Evolutionary conservation across 1,284 basidiomycete species (phyloP), one percentile per base, ranked within the genome.

Genomic region (Athelia sp.): DNA sequence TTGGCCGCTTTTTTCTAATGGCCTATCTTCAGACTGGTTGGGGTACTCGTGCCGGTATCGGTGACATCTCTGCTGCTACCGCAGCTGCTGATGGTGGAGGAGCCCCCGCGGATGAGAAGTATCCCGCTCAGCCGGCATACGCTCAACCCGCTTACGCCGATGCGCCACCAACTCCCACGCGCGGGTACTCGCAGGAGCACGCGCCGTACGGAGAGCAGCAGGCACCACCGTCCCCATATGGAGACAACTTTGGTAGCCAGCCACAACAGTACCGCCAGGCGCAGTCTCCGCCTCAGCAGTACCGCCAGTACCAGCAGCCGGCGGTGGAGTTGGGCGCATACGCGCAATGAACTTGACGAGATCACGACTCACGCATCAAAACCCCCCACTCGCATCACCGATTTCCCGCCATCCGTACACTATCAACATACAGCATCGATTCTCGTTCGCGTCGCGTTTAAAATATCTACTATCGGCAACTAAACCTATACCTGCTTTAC

Each of bases 11-110:
- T 44, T 13, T 49, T 18, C 49, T 22, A 43, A 46, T 29, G 13
- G 26, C 26, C 34, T 46, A 40, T 22, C 19, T 48, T 24, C 53
- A 87, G 82, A 93, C 90, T 62, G 90, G 85, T 52, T 95, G 92
- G 92, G 92, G 91, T 48, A 95, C 92, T 18, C 85, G 92, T 64
- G 79, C 90, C 8, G 92, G 92, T 72, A 90, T 95, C 61, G 90
- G 88, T 63, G 87, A 90, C 70, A 81, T 81, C 1, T 73, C 81
- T 3, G 79, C 82, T 43, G 87, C 87, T 34, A 88, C 84, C 2
- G 79, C 80, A 10, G 86, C 86, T 15, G 71, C 75, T 50, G 80
- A 79, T 51, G 62, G 34, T 54, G 62, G 53, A 56, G 61, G 49
- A 45, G 26, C 26, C 6, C 26, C 26, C 6, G 26, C 26, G 26